These are phyloP conservation scores for Penicillium sp. DNA, from an alignment of 2,329 filamentous ascomycete genomes.

Conservation along the genomic window DNA sequence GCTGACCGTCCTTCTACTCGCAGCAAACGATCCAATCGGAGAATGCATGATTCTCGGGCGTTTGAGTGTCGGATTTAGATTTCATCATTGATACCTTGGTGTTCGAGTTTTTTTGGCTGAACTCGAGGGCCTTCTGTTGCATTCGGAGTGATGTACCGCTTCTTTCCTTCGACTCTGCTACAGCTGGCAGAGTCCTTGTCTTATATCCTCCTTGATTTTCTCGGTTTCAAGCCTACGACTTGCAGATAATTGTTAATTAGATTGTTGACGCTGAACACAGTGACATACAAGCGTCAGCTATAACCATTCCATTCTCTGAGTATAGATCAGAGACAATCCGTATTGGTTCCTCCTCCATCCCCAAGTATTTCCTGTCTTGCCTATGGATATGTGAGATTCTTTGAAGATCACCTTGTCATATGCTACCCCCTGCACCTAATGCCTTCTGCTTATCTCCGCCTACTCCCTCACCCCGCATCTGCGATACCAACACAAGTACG, in stretches of 20 bases:
- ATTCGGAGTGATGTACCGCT: constrained; percentile 22
- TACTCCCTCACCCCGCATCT: constrained; percentile 1
- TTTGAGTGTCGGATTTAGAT: constrained; percentile 32
- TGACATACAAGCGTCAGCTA: not conserved
- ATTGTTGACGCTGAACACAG: constrained; percentile 12
- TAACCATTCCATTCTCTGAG: not conserved
- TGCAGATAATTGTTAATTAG: constrained; percentile 37
- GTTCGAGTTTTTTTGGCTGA: constrained; percentile 12
- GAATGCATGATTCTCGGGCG: constrained; percentile 38
- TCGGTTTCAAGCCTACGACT: constrained; percentile 18
- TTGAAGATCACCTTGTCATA: not conserved
- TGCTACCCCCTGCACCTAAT: not conserved
- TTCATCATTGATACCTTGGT: constrained; percentile 30
- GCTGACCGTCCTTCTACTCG: not conserved
- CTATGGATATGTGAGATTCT: not conserved
- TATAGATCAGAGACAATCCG: not conserved
- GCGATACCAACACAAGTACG: constrained; percentile 3
- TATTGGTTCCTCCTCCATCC: not conserved
- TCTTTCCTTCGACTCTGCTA: constrained; percentile 26
- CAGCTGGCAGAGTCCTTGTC: constrained; percentile 29
- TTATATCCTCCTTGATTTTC: constrained; percentile 35
- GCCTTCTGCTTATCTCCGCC: constrained; percentile 6
- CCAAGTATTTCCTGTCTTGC: not conserved
- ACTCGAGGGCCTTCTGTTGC: constrained; percentile 20
- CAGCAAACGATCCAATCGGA: constrained; percentile 46